Conservation (phyloP, 2,329 filamentous ascomycete genomes). For the Rasamsonia emersonii region DNA sequence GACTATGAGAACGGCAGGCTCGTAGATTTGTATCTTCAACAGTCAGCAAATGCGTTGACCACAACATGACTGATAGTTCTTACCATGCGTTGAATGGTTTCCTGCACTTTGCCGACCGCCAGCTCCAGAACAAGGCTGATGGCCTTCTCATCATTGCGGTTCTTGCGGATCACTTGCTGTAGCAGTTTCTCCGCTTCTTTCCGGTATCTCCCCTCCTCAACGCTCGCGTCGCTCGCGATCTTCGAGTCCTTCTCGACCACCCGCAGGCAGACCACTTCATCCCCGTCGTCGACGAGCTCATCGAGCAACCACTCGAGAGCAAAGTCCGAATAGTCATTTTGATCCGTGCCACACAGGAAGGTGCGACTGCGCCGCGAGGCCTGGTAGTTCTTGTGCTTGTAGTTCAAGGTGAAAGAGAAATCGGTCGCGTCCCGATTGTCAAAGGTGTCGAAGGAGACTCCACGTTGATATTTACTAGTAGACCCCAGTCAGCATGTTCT, state of each 20-base stretch:
- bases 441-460: conserved; percentile 69
- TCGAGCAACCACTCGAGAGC: conserved; percentile 88
- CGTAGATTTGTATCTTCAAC: conserved; percentile 74
- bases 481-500: conserved; percentile 3
- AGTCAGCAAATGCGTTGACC: conserved; percentile 9
- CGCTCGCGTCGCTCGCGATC: conserved; percentile 51
- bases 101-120: conserved; percentile 79
- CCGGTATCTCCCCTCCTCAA: conserved; percentile 62
- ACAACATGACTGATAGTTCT: conserved; percentile 18
- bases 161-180: conserved; percentile 68
- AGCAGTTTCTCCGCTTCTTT: conserved; percentile 68
- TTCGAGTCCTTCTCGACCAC: conserved; percentile 79
- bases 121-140: conserved; percentile 82
- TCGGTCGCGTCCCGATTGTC: conserved; percentile 57
- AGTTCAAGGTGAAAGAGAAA: conserved; percentile 72
- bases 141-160: conserved; percentile 65
- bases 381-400: conserved; percentile 79
- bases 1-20: conserved; percentile 83
- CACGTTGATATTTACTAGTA: conserved; percentile 53
- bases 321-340: conserved; percentile 86
- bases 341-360: conserved; percentile 84
- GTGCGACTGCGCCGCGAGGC: conserved; percentile 72
- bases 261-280: conserved; percentile 83
- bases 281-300: conserved; percentile 84
- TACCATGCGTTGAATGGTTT: conserved; percentile 85